Percentiles rank a stretch among this genome's conserved stretches.
Conservation (phyloP, 2,329 filamentous ascomycete species). For the Pseudodiploospora longispora region DNA sequence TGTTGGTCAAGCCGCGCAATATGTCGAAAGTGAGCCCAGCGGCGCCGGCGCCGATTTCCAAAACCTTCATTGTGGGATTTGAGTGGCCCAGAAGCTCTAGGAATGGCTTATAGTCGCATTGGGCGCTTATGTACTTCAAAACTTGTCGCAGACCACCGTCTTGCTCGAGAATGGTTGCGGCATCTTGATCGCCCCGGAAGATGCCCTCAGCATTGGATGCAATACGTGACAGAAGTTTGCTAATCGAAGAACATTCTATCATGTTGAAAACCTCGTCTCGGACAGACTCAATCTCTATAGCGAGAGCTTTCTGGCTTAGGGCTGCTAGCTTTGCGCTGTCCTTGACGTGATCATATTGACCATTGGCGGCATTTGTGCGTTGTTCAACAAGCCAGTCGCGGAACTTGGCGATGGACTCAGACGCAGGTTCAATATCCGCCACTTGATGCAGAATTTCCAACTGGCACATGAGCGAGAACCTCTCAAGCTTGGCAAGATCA, state of each 20-base stretch:
- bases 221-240: too few species aligned
- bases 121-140: not conserved
- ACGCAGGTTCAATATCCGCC: not conserved
- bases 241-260: too few species aligned
- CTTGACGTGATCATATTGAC: not conserved
- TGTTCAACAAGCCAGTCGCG: not conserved
- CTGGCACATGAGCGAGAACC: too few species aligned
- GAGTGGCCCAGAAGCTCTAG: not conserved
- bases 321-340: not conserved
- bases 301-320: not conserved
- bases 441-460: not conserved
- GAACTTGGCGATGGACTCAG: not conserved
- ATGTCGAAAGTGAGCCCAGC: not conserved
- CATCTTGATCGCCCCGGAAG: too few species aligned
- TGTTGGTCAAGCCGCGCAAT: not conserved
- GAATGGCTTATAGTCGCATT: not conserved
- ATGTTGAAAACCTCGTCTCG: too few species aligned
- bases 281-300: not conserved
- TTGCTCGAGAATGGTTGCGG: too few species aligned
- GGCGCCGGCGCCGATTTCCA: not conserved
- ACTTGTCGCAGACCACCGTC: not conserved
- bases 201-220: too few species aligned
- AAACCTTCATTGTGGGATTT: not conserved
- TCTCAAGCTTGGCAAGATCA: too few species aligned
- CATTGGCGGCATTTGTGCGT: not conserved